Conservation (phyloP, 495 filamentous ascomycete species). For the Penicillium steckii region DNA sequence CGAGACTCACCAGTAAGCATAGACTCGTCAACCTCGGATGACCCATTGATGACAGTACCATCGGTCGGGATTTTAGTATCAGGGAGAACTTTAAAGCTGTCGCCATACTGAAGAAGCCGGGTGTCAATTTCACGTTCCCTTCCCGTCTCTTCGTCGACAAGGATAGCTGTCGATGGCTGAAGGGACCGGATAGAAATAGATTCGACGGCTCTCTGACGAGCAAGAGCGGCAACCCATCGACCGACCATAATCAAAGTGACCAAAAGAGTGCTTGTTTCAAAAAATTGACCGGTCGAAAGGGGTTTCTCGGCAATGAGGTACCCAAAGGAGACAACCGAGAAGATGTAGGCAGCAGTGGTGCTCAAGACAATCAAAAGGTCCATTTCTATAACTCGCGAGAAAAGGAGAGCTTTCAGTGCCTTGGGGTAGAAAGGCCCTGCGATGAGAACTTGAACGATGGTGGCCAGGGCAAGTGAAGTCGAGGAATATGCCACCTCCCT, state of each 20-base stretch:
- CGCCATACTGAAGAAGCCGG: conserved; percentile 69
- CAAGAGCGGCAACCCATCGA: conserved; percentile 59
- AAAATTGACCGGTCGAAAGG: conserved; percentile 62
- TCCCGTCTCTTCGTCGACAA: conserved; percentile 18
- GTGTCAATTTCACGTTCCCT: conserved; percentile 56
- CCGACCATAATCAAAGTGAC: conserved; percentile 77
- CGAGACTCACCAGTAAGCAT: conserved; percentile 71
- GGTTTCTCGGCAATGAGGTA: conserved; percentile 47
- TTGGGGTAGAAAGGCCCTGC: conserved; percentile 68
- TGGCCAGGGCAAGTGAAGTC: conserved; percentile 62
- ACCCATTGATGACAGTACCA: conserved; percentile 61
- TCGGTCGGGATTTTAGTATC: conserved; percentile 67
- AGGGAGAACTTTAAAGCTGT: conserved; percentile 63
- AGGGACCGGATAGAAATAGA: conserved; percentile 65
- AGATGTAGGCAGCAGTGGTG: conserved; percentile 70
- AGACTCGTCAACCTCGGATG: conserved; percentile 70
- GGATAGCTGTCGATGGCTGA: conserved; percentile 40
- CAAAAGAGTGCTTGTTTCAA: conserved; percentile 77
- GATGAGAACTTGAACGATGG: conserved; percentile 63
- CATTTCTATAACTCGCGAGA: conserved; percentile 70
- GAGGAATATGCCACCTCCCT: conserved; percentile 47
- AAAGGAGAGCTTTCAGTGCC: conserved; percentile 62
- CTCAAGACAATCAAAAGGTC: conserved; percentile 74
- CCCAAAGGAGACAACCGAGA: conserved; percentile 67
- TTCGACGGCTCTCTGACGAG: conserved; percentile 63